Percentiles rank a stretch among this genome's conserved stretches.
Evolutionary conservation across 1,284 basidiomycete species (phyloP).

Genomic region (Sanghuangporus baumii): DNA sequence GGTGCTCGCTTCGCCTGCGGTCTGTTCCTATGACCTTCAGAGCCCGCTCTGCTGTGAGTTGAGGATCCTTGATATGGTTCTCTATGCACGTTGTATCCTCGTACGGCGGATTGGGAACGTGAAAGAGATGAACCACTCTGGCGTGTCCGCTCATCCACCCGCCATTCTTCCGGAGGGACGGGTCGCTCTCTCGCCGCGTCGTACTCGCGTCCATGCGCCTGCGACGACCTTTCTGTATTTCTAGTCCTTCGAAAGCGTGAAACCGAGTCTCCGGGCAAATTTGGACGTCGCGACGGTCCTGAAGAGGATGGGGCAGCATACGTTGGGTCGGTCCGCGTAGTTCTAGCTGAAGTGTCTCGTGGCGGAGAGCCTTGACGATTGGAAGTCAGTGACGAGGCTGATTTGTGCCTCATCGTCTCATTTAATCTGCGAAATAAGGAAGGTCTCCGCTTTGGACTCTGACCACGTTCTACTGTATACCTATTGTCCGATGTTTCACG

Average conservation of each 20-base stretch:
- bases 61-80: neutral
- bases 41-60: neutral
- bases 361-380: neutral
- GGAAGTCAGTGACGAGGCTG: neutral
- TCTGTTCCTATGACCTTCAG: neutral
- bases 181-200: conserved; percentile 12
- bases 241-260: neutral
- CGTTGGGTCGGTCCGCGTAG: neutral
- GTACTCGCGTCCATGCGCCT: neutral
- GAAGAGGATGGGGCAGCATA: neutral
- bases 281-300: neutral
- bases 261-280: neutral
- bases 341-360: neutral
- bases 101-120: neutral
- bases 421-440: neutral
- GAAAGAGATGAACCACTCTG: conserved; percentile 9
- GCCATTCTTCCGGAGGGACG: conserved; percentile 24
- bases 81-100: neutral
- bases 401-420: neutral
- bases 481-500: neutral
- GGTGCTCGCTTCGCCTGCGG: neutral
- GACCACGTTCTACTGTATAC: neutral
- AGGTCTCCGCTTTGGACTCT: neutral
- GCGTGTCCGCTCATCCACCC: conserved; percentile 11
- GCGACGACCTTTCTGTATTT: neutral